Evolutionary conservation across 179 eudicot genomes (phyloP).

Genomic region (Beta corolliflora): DNA sequence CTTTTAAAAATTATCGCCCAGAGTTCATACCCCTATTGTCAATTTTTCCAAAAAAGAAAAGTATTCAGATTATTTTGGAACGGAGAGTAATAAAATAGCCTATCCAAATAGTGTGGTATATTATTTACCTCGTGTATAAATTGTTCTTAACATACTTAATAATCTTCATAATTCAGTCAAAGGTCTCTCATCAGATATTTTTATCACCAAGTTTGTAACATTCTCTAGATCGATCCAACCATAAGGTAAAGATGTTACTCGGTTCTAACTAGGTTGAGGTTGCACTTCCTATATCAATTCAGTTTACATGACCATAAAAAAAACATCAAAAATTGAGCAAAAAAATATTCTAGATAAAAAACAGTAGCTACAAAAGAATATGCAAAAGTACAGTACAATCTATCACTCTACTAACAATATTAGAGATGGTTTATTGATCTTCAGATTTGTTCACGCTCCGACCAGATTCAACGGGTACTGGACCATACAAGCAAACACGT

Average conservation of each 20-base stretch:
- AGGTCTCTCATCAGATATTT: too few species aligned
- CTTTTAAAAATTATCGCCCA: too few species aligned
- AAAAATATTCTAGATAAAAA: neutral
- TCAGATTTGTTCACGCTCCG: constrained; percentile 18
- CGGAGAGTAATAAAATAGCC: too few species aligned
- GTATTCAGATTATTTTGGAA: too few species aligned
- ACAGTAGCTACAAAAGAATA: neutral
- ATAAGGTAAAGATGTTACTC: neutral
- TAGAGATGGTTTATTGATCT: constrained; percentile 10
- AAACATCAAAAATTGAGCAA: neutral
- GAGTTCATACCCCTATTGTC: too few species aligned
- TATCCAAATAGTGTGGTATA: too few species aligned
- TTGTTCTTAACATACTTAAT: too few species aligned
- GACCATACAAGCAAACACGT: constrained; percentile 71
- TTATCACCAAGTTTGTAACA: too few species aligned
- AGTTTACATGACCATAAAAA: neutral
- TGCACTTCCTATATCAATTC: neutral
- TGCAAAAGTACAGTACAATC: neutral
- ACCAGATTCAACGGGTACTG: constrained; percentile 33
- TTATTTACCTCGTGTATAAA: too few species aligned
- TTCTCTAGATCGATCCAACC: too few species aligned
- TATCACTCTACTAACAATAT: neutral
- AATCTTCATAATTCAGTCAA: too few species aligned
- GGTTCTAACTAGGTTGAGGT: neutral
- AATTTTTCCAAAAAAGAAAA: too few species aligned